A percentile compares a stretch with the other conserved stretches of the same genome.
These are phyloP conservation scores for Kodamaea derodonti DNA, from an alignment of 1,139 yeast genomes.

Conservation along the genomic window DNA sequence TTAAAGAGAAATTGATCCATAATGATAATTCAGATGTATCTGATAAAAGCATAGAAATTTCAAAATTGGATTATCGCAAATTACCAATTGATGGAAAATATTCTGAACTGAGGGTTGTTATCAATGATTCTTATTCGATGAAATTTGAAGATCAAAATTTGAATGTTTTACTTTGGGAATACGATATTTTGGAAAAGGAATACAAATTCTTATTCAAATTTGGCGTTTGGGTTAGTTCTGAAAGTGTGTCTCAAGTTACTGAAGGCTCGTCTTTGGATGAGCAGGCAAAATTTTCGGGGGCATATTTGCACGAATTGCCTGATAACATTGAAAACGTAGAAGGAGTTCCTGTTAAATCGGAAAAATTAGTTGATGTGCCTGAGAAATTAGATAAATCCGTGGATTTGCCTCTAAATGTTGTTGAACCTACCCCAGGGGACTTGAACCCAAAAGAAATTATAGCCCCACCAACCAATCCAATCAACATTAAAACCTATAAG, in stretches of 20 bases:
- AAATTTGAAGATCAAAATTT: slow-evolving; percentile 19
- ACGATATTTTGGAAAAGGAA: slow-evolving; percentile 14
- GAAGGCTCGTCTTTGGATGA: background rate
- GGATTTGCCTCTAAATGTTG: background rate
- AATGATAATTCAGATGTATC: slow-evolving; percentile 2
- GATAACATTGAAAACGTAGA: too few relatives aligned
- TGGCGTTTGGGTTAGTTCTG: slow-evolving; percentile 26
- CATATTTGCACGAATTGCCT: too few relatives aligned
- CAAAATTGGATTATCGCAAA: slow-evolving; percentile 24
- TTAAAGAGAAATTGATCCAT: slow-evolving; percentile 9
- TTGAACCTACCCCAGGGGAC: background rate
- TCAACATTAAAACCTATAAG: slow-evolving; percentile 8
- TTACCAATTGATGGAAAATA: slow-evolving; percentile 24
- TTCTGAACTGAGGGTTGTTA: slow-evolving; percentile 23
- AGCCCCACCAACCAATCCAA: slow-evolving; percentile 1
- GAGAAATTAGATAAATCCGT: background rate
- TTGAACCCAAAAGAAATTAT: background rate
- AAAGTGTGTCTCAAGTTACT: too few relatives aligned
- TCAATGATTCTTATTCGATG: slow-evolving; percentile 28
- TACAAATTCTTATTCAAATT: slow-evolving; percentile 25
- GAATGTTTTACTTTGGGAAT: slow-evolving; percentile 30
- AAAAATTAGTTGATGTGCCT: background rate
- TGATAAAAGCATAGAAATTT: slow-evolving; percentile 18
- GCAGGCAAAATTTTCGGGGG: background rate
- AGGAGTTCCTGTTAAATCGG: background rate